Percentiles rank a stretch among this genome's conserved stretches.
These are phyloP conservation scores for Penicillium flavigenum DNA, from an alignment of 495 filamentous ascomycete species.

Conservation along the genomic window DNA sequence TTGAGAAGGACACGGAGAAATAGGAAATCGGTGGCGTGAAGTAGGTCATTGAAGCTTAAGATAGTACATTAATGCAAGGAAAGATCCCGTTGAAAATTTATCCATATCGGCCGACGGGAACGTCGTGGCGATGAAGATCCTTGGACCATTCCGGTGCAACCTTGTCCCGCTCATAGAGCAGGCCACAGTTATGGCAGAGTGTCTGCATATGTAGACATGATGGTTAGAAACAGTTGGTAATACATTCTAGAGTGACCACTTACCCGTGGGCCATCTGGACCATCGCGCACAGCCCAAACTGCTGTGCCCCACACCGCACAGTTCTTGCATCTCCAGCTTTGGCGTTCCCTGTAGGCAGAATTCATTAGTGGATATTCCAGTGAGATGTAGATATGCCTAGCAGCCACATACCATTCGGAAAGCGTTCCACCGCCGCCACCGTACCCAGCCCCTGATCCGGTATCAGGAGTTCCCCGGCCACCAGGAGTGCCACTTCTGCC, in stretches of 20 bases:
- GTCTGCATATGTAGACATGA: conserved; percentile 61
- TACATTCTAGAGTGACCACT: conserved; percentile 4
- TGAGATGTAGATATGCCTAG: not conserved
- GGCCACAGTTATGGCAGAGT: conserved; percentile 92
- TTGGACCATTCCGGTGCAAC: conserved; percentile 80
- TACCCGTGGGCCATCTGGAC: conserved; percentile 81
- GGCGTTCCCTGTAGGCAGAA: conserved; percentile 60
- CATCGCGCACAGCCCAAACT: conserved; percentile 93
- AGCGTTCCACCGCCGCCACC: conserved; percentile 69
- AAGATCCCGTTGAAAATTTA: conserved; percentile 10
- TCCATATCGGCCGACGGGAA: conserved; percentile 43
- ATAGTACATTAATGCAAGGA: conserved; percentile 4
- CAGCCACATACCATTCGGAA: conserved; percentile 58
- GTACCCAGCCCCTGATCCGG: conserved; percentile 59
- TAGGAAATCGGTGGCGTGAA: conserved; percentile 6
- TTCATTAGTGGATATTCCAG: conserved; percentile 14
- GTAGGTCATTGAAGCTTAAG: conserved; percentile 14
- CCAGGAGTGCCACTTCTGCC: conserved; percentile 66
- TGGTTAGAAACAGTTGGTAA: conserved; percentile 10
- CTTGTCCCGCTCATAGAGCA: conserved; percentile 82
- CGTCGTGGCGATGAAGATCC: conserved; percentile 64
- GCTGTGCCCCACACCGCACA: conserved; percentile 84
- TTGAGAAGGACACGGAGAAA: not conserved
- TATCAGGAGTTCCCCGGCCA: conserved; percentile 74
- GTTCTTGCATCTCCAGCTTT: conserved; percentile 86